Base-by-base conservation (phyloP, 2,329 filamentous ascomycete genomes). In the Cladosporium austrohemisphaericum region DNA sequence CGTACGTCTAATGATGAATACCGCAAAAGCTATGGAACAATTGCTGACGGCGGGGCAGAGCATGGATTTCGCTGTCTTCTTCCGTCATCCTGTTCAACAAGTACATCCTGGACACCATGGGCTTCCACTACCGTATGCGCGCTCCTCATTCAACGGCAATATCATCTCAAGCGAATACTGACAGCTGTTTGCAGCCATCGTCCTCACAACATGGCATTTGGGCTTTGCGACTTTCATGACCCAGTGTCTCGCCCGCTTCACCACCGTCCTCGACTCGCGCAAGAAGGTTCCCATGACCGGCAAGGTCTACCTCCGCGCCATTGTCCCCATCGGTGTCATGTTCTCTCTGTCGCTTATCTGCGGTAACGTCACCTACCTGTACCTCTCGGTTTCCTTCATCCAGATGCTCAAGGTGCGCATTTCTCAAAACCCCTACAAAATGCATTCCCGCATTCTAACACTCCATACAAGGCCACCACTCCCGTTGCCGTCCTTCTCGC, bases 51-150 rank as follows among this genome's bases (percentile, higher is more conserved):
- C 32, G 25, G 14, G 22, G 32, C 69, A 95, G 91, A 62, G 77
- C 84, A 60, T 98, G 93, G 93, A 97, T 98, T 66, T 76, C 84
- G 52, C 78, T 96, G 69, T 95, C 88, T 65, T 95, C 90, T 35
- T 88, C 86, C 62, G 90, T 97, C 66, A 98, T 98, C 68, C 78
- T 98, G 55, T 97, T 96, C 85, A 97, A 98, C 84, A 98, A 98
- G 81, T 95, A 88, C 83, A 89, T 98, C 64, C 80, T 97, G 55
- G 84, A 92, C 64, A 91, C 85, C 31, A 79, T 85, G 55, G 79
- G 88, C 56, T 96, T 96, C 76, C 80, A 70, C 53, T 79, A 72
- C 65, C 73, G 71, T 75, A 66, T 59, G 71, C 66, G n/a, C 16
- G 8, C 13, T 29, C n/a, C 40, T 20, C 20, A 22, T 22, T 9